These are phyloP conservation scores for Rutstroemia sp. DNA, from an alignment of 2,329 filamentous ascomycete genomes.

Conservation along the genomic window DNA sequence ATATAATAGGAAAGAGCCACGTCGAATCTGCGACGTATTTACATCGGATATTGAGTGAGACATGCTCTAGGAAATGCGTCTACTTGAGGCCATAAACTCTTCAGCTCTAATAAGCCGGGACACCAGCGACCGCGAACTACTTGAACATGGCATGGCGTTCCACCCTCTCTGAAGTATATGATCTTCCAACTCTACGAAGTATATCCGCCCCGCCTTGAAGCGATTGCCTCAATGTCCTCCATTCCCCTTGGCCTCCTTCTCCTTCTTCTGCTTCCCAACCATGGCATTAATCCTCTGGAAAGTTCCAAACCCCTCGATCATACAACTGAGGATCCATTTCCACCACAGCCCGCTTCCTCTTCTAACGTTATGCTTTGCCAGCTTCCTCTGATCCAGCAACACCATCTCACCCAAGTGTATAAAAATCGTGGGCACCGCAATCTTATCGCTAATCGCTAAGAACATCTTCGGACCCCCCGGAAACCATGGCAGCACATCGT, in stretches of 20 bases:
- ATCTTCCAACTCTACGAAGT: background rate
- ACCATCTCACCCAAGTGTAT: conserved; percentile 61
- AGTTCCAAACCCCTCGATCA: conserved; percentile 46
- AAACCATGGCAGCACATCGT: conserved; percentile 41
- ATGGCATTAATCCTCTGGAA: conserved; percentile 45
- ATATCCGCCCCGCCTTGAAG: background rate
- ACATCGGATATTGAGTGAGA: too few species aligned
- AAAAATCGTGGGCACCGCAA: conserved; percentile 51
- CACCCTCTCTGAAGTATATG: background rate
- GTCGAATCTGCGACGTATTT: too few species aligned
- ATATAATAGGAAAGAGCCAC: too few species aligned
- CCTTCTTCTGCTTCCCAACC: conserved; percentile 37
- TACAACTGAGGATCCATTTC: conserved; percentile 44
- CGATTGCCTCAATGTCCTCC: background rate
- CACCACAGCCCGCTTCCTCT: conserved; percentile 41
- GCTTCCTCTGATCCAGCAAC: conserved; percentile 41
- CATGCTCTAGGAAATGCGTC: too few species aligned
- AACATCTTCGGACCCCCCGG: conserved; percentile 53
- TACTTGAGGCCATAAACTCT: too few species aligned
- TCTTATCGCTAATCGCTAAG: conserved; percentile 47
- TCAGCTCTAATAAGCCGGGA: too few species aligned
- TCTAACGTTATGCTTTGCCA: conserved; percentile 42
- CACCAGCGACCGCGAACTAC: too few species aligned
- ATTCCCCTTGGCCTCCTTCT: conserved; percentile 28
- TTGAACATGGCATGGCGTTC: background rate